These are phyloP conservation scores for Nothophytophthora sp. DNA, from an alignment of 352 stramenopile genomes.

Conservation along the genomic window DNA sequence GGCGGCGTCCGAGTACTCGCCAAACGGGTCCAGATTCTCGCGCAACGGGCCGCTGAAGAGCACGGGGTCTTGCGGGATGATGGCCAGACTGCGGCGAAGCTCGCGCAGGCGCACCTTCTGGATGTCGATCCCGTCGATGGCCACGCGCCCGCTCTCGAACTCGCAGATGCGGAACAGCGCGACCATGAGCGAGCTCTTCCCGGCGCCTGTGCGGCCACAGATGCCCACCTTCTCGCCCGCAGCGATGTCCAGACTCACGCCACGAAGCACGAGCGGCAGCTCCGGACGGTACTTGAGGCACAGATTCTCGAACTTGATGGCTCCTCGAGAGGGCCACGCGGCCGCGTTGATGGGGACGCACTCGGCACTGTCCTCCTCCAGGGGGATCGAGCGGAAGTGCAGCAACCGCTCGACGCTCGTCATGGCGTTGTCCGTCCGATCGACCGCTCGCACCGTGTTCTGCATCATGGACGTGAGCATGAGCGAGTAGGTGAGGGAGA, in stretches of 20 bases:
- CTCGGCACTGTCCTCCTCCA: conserved; percentile 4
- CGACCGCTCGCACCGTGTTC: neutral
- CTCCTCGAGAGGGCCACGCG: no score
- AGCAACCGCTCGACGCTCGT: conserved; percentile 26
- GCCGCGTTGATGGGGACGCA: neutral
- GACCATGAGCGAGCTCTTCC: no score
- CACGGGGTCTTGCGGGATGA: no score
- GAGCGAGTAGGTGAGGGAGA: no score
- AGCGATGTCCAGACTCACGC: conserved; percentile 19
- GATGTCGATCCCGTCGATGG: conserved; percentile 85
- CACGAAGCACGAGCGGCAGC: conserved; percentile 25
- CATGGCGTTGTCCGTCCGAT: conserved; percentile 25
- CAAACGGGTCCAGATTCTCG: no score
- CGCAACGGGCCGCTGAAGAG: no score
- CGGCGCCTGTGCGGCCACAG: no score
- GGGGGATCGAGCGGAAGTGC: conserved; percentile 16
- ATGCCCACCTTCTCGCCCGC: no score
- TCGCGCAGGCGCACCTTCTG: conserved; percentile 19
- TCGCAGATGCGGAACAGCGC: no score
- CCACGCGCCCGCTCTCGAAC: conserved; percentile 62
- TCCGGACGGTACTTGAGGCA: no score
- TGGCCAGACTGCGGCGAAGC: conserved; percentile 27
- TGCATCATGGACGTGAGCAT: conserved; percentile 53
- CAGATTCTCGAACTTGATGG: no score
- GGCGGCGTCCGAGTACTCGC: no score